Base-by-base conservation (phyloP, 768 basidiomycete species). In the Mycena rosella region DNA sequence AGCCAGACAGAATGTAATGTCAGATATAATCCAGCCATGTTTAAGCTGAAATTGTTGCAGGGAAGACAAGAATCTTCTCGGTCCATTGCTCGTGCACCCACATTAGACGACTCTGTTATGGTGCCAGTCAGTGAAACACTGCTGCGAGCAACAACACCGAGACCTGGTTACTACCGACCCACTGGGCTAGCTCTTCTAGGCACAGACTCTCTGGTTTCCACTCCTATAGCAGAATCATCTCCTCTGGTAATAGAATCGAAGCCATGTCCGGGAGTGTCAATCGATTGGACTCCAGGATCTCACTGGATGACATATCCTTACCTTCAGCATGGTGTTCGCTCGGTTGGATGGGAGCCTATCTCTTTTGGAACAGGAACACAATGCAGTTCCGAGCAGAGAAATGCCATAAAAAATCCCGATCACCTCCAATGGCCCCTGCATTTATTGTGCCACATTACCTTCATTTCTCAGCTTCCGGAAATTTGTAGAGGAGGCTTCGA, bases 301-400 rank as follows among this genome's bases (percentile, higher is more conserved):
- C 38, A 56, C 22, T 56, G 54, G 54, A 56, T 56, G 54, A 56
- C 54, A 5, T 56, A 56, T 27, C 54, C 54, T 2, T 56, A 40
- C 54, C 38, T 56, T 18, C 54, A 40, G 38, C 54, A 56, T 42
- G 54, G 54, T 22, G 54, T 56, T 11, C 36, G 22, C 24, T 6
- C 34, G 5, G 24, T 56, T 26, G 54, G 36, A 38, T 56, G 54
- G 54, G 54, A 56, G 18, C 54, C 54, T 36, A 56, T 56, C 17
- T 38, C 36, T 22, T 56, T 56, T 56, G 54, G 36, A 24, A n/a
- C 22, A 24, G 38, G 2, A 56, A 56, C 24, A 40, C 34, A 26
- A 56, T 56, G 10, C 38, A 40, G 22, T 38, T 56, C 40, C 40
- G 24, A 5, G n/a, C 54, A 42, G 24, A 56, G 3, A 56, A 26